These are phyloP conservation scores for Citrus trifoliata DNA, from an alignment of 345 rosid species.

Conservation along the genomic window DNA sequence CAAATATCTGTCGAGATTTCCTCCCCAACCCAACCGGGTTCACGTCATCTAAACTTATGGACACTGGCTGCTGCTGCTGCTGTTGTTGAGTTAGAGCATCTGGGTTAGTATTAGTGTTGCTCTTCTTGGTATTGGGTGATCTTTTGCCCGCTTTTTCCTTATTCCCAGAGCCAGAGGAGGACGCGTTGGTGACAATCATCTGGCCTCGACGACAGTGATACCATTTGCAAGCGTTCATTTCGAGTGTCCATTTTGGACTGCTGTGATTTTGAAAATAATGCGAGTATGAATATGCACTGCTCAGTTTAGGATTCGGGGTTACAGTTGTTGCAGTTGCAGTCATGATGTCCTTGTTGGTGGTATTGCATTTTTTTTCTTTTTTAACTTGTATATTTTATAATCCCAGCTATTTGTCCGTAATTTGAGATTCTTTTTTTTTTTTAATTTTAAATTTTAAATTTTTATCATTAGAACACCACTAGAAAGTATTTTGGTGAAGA, in stretches of 20 bases:
- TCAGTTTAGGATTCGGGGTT: background rate
- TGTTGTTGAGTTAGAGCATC: background rate
- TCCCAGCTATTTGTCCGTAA: too few relatives aligned
- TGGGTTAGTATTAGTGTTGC: background rate
- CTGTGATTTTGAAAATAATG: background rate
- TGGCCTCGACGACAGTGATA: background rate
- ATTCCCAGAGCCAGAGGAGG: slow-evolving; percentile 25
- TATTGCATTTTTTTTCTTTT: background rate
- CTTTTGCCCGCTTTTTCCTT: slow-evolving; percentile 20
- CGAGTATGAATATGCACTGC: background rate
- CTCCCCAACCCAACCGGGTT: slow-evolving; percentile 90
- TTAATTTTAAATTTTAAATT: too few relatives aligned
- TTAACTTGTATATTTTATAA: background rate
- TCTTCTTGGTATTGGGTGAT: slow-evolving; percentile 21
- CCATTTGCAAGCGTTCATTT: slow-evolving; percentile 8
- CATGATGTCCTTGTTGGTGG: background rate
- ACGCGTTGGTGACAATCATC: slow-evolving; percentile 33
- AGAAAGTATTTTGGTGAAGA: background rate
- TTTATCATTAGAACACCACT: too few relatives aligned
- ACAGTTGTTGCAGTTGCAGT: background rate
- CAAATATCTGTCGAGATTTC: slow-evolving; percentile 82
- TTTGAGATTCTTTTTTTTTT: too few relatives aligned
- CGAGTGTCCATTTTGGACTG: slow-evolving; percentile 2
- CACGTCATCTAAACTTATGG: slow-evolving; percentile 68
- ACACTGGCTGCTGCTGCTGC: slow-evolving; percentile 23